Evolutionary conservation across 2,329 filamentous ascomycete species (phyloP), one percentile per base, ranked within the genome.

Genomic region (Chaetothyriales sp.): DNA sequence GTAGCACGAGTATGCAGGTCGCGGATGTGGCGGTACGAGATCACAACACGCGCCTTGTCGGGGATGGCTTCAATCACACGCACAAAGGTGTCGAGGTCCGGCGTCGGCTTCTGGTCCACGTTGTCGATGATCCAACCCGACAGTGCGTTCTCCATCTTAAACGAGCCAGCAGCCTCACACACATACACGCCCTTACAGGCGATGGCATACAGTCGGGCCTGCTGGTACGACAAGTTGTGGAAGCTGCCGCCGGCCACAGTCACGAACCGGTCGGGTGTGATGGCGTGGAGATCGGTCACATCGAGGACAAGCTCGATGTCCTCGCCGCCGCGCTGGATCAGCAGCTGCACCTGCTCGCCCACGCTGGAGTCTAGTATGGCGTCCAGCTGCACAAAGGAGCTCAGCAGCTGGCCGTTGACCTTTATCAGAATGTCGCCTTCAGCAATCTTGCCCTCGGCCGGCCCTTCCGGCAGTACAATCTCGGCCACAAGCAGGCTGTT

Each of bases 401-500:
- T 95, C 44, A 98, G 76, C 47, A 96, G 78, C 67, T 95, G 84
- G 52, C 81, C 88, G 63, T 98, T 96, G 59, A 96, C 86, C 66
- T 94, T 88, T 61, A 96, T 74, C 56, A 98, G 71, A 20, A 98
- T 83, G 66, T 98, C 92, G 45, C 92, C 92, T 66, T 98, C 92
- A 65, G 95, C 84, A 22, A 98, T 78, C 67, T 93, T 90, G 50
- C 76, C 73, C 63, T 94, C 79, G 0, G 84, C 92, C 20, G 92
- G 93, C 0, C 92, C 93, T 60, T 89, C 80, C 0, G 92, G 90
- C 7, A 98, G 77, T 12, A 96, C 81, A 54, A 95, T 94, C 69
- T 98, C 93, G 18, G 89, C 90, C 10, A 95, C 90, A 25, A 98
- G 78, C 86, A 98, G 89, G 63, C 92, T 93, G 20, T 88, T 96